A percentile compares a stretch with the other conserved stretches of the same genome.
These are phyloP conservation scores for Rhamnella rubrinervis DNA, from an alignment of 331 rosid genomes.

Conservation along the genomic window DNA sequence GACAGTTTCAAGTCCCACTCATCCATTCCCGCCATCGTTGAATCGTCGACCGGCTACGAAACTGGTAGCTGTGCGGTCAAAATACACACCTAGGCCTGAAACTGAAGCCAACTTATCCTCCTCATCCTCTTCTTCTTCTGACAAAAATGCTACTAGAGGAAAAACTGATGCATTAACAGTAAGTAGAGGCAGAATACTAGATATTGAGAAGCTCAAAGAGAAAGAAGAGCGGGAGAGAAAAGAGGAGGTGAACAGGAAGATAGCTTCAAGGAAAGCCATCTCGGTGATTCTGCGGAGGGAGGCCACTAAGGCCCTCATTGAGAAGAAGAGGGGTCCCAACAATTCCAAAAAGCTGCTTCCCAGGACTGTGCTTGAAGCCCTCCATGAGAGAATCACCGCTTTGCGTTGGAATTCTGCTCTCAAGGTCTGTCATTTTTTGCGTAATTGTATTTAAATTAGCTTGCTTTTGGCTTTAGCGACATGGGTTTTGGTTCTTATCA, in stretches of 20 bases:
- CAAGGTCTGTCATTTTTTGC: slow-evolving; percentile 44
- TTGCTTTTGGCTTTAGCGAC: neutral
- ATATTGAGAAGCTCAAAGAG: slow-evolving; percentile 43
- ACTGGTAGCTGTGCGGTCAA: neutral
- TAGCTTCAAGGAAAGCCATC: slow-evolving; percentile 82
- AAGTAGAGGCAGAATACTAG: slow-evolving; percentile 25
- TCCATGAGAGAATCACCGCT: slow-evolving; percentile 73
- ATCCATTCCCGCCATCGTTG: slow-evolving; percentile 26
- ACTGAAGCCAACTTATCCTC: slow-evolving; percentile 3
- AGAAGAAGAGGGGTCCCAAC: slow-evolving; percentile 66
- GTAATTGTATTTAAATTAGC: neutral
- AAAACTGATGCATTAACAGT: slow-evolving; percentile 15
- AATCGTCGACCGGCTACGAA: slow-evolving; percentile 16
- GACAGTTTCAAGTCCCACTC: slow-evolving; percentile 36
- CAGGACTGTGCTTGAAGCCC: slow-evolving; percentile 80
- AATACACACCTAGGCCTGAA: neutral
- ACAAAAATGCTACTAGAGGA: slow-evolving; percentile 2
- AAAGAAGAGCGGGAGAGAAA: slow-evolving; percentile 68
- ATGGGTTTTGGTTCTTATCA: neutral
- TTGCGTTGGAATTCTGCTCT: slow-evolving; percentile 93
- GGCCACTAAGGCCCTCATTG: slow-evolving; percentile 80
- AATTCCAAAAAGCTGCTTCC: slow-evolving; percentile 83
- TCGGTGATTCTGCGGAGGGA: slow-evolving; percentile 82
- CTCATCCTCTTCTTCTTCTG: slow-evolving; percentile 25
- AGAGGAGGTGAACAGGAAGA: slow-evolving; percentile 62